Percentiles rank a stretch among this genome's conserved stretches.
These are phyloP conservation scores for Candida qinlingensis DNA, from an alignment of 805 yeast species.

Conservation along the genomic window DNA sequence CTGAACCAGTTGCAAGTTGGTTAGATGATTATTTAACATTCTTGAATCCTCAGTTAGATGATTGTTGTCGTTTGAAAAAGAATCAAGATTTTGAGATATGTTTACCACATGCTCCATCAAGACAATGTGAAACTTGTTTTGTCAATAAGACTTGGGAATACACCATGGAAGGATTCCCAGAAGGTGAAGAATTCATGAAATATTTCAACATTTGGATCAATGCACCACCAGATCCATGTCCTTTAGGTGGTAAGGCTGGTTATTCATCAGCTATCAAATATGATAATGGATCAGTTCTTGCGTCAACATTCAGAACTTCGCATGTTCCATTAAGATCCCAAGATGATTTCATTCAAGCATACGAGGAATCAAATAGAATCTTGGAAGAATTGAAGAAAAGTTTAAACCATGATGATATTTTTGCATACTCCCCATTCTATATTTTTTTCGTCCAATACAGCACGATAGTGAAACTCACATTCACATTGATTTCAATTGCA, in stretches of 20 bases:
- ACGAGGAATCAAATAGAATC: slow-evolving; percentile 63
- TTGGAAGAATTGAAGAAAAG: slow-evolving; percentile 44
- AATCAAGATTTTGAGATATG: slow-evolving; percentile 48
- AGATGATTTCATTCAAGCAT: slow-evolving; percentile 76
- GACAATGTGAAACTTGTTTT: slow-evolving; percentile 72
- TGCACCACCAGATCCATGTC: slow-evolving; percentile 84
- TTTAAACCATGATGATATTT: slow-evolving; percentile 46
- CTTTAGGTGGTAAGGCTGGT: slow-evolving; percentile 94
- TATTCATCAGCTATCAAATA: slow-evolving; percentile 56
- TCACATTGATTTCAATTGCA: slow-evolving; percentile 49
- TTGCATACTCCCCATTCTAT: slow-evolving; percentile 92
- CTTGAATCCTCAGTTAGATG: slow-evolving; percentile 80
- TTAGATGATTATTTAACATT: slow-evolving; percentile 84
- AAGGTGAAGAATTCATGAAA: slow-evolving; percentile 61
- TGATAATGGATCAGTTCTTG: slow-evolving; percentile 36
- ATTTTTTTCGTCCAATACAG: slow-evolving; percentile 87
- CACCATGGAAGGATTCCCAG: slow-evolving; percentile 81
- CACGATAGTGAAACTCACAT: slow-evolving; percentile 55
- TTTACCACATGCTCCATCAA: slow-evolving; percentile 56
- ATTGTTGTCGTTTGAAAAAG: slow-evolving; percentile 75
- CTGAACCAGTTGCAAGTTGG: slow-evolving; percentile 89
- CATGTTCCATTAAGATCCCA: slow-evolving; percentile 81
- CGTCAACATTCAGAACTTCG: slow-evolving; percentile 73
- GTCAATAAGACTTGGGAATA: slow-evolving; percentile 59
- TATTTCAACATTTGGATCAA: slow-evolving; percentile 79